phyloP scores from a whole-genome alignment of 805 yeast species.

The Ascoidea tarda region DNA sequence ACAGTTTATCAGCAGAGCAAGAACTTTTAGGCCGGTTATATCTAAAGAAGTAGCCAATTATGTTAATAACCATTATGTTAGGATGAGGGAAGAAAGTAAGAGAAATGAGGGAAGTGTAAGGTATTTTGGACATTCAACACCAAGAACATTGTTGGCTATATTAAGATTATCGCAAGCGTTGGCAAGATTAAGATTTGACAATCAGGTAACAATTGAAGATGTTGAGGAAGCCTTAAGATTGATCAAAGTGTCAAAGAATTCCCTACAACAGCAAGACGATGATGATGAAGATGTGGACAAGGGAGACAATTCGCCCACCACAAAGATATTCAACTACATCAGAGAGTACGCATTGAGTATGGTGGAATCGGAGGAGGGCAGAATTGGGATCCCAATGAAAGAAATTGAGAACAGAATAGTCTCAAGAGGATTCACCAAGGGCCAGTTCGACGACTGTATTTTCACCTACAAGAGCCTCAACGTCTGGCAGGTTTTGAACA shows the following conservation, averaged over 20 bases:
- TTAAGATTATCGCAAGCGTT: slow-evolving; percentile 89
- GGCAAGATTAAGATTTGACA: slow-evolving; percentile 76
- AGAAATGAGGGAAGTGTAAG: slow-evolving; percentile 59
- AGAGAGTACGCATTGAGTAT: slow-evolving; percentile 35
- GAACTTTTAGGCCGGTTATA: slow-evolving; percentile 73
- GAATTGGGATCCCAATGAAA: slow-evolving; percentile 25
- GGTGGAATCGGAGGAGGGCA: slow-evolving; percentile 13
- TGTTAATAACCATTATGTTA: slow-evolving; percentile 75
- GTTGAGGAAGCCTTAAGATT: slow-evolving; percentile 93
- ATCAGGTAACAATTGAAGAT: slow-evolving; percentile 58
- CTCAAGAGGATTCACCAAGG: slow-evolving; percentile 73
- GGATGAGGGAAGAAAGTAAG: slow-evolving; percentile 85
- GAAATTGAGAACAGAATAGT: slow-evolving; percentile 49
- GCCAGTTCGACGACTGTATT: slow-evolving; percentile 64
- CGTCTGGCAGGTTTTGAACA: slow-evolving; percentile 66
- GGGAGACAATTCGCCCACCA: slow-evolving; percentile 52
- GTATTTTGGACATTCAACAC: slow-evolving; percentile 86
- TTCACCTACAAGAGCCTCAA: slow-evolving; percentile 57
- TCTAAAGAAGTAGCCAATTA: slow-evolving; percentile 76
- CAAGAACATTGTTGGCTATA: slow-evolving; percentile 86
- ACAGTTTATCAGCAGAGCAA: slow-evolving; percentile 78
- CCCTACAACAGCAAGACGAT: slow-evolving; percentile 32
- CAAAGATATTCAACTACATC: slow-evolving; percentile 62
- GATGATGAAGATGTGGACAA: slow-evolving; percentile 27
- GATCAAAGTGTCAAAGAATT: slow-evolving; percentile 73